Evolutionary conservation across 306 rosid species (phyloP), one percentile per base, ranked within the genome.

Genomic region (Mimosa bimucronata): DNA sequence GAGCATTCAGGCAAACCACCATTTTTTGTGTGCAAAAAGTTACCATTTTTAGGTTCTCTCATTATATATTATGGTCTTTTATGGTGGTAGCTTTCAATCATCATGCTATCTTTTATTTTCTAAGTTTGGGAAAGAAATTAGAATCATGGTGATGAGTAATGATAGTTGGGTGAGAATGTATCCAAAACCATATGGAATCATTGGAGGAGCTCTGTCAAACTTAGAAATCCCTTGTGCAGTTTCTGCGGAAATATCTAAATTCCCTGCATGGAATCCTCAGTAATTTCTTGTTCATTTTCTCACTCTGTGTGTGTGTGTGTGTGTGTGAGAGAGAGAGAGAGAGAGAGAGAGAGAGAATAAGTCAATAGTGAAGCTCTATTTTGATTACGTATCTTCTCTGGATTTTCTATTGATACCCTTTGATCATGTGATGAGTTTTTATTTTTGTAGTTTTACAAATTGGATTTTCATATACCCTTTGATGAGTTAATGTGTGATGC

Each of bases 171-270:
- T 89, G 83, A 95, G 92, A 83, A 95, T 93, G 99, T 94, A 93
- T 88, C 90, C 93, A 7, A 91, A 95, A 81, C 97, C 99, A 0
- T 95, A 98, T 6, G 99, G 99, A 80, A 89, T 95, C 85, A 95
- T 95, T 65, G 88, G 97, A 75, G 98, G 99, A 25, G 99, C 98
- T 83, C 98, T 95, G 71, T 89, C 97, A 73, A 95, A 95, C 86
- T 87, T 95, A 88, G 98, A 98, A 73, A 92, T 95, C 82, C 90
- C 98, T 66, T 95, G 98, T 79, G 97, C 98, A 23, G 98, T 95
- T 77, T 88, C 98, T 79, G 97, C 98, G 1, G 98, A 95, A 74
- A 91, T 90, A 42, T 91, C 98, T 48, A 89, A 82, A 71, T 93
- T 92, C 53, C 98, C 99, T 46, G 96, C 99, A 66, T 95, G 99